Conservation (phyloP, 192 early-diverging fungal genomes). For the Podochytrium sp. region DNA sequence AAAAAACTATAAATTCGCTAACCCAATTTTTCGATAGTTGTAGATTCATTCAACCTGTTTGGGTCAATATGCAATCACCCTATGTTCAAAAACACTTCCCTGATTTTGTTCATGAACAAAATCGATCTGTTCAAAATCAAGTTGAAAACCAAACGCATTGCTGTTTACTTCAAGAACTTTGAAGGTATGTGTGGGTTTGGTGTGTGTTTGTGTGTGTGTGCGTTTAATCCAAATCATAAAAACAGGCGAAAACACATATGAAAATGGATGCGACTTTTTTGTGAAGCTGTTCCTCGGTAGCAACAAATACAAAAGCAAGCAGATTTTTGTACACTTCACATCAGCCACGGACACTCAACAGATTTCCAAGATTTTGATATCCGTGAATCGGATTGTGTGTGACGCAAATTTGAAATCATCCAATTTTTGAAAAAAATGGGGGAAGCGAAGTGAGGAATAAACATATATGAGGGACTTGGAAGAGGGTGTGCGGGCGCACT, state of each 20-base stretch:
- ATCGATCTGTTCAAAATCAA: conserved; percentile 53
- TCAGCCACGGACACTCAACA: conserved; percentile 62
- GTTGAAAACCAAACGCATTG: conserved; percentile 35
- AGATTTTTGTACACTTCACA: conserved; percentile 61
- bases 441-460: neutral
- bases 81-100: conserved; percentile 42
- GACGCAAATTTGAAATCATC: neutral
- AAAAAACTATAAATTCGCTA: too few relatives aligned
- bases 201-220: neutral
- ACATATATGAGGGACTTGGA: too few relatives aligned
- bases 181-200: conserved; percentile 32
- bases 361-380: conserved; percentile 44
- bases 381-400: conserved; percentile 16
- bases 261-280: conserved; percentile 49
- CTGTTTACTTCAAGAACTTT: conserved; percentile 46
- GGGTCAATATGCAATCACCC: conserved; percentile 48
- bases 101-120: conserved; percentile 57
- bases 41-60: conserved; percentile 48
- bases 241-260: conserved; percentile 49
- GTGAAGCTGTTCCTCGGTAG: conserved; percentile 39
- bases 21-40: conserved; percentile 22
- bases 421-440: neutral
- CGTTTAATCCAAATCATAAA: neutral
- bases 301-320: conserved; percentile 44
- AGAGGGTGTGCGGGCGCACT: too few relatives aligned